Evolutionary conservation across 1,284 basidiomycete species (phyloP).

Genomic region (Coniferiporia sulphurascens): DNA sequence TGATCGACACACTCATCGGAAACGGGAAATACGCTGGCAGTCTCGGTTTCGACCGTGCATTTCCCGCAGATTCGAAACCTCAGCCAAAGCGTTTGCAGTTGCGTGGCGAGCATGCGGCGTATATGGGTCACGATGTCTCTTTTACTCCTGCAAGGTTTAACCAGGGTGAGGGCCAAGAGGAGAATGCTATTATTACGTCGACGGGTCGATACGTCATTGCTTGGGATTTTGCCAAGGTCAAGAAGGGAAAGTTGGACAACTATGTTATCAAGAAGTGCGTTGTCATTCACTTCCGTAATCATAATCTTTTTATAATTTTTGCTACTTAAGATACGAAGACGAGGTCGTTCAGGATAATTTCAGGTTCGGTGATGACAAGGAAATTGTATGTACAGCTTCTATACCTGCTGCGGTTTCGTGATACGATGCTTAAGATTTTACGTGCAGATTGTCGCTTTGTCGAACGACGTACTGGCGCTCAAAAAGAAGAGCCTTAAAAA

Average conservation of each 20-base stretch:
- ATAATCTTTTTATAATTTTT: constrained; percentile 8
- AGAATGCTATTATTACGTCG: constrained; percentile 95
- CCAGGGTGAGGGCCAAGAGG: constrained; percentile 77
- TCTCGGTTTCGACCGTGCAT: constrained; percentile 90
- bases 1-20: constrained; percentile 95
- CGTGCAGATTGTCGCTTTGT: constrained; percentile 82
- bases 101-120: constrained; percentile 89
- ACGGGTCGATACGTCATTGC: constrained; percentile 94
- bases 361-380: constrained; percentile 91
- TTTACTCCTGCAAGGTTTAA: constrained; percentile 98
- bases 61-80: constrained; percentile 93
- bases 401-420: neutral
- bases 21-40: constrained; percentile 85
- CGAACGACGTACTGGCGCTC: constrained; percentile 90
- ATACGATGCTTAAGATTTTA: constrained; percentile 6
- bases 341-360: constrained; percentile 95
- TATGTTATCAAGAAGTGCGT: constrained; percentile 89
- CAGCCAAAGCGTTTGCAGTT: constrained; percentile 87
- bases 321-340: constrained; percentile 71
- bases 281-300: constrained; percentile 15
- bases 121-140: constrained; percentile 85
- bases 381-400: constrained; percentile 75
- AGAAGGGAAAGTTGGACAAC: constrained; percentile 84
- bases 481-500: constrained; percentile 90
- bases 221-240: constrained; percentile 95